A percentile compares a stretch with the other conserved stretches of the same genome.
These are phyloP conservation scores for Candida saitoana DNA, from an alignment of 805 yeast genomes.

Conservation along the genomic window DNA sequence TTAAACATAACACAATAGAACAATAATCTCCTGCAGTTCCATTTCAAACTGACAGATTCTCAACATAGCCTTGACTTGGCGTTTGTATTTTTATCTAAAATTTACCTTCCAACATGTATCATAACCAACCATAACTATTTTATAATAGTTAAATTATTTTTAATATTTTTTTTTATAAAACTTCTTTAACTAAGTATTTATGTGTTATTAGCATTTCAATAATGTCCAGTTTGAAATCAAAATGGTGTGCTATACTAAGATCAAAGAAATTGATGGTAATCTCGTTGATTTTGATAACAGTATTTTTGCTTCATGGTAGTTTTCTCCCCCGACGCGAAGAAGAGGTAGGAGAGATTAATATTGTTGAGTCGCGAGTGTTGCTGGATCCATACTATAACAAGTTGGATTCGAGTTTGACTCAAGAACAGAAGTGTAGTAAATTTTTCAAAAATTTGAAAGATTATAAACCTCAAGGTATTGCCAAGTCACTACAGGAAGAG, in stretches of 20 bases:
- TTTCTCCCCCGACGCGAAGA: no score
- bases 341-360: not conserved
- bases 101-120: not conserved
- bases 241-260: not conserved
- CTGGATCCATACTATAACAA: not conserved
- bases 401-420: not conserved
- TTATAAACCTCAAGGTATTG: not conserved
- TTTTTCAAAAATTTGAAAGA: not conserved
- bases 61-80: no score
- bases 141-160: no score
- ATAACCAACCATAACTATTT: no score
- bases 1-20: no score
- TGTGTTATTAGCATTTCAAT: not conserved
- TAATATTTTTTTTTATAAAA: no score
- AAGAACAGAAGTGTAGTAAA: not conserved
- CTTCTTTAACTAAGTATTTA: not conserved
- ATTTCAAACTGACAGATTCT: no score
- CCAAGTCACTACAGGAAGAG: constrained; percentile 1
- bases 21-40: no score
- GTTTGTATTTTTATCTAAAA: no score
- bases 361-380: not conserved
- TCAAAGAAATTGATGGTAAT: not conserved
- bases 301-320: not conserved
- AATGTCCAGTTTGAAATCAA: not conserved
- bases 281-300: not conserved